These are phyloP conservation scores for Fomitopsis pinicola DNA, from an alignment of 1,284 basidiomycete species.

Conservation along the genomic window DNA sequence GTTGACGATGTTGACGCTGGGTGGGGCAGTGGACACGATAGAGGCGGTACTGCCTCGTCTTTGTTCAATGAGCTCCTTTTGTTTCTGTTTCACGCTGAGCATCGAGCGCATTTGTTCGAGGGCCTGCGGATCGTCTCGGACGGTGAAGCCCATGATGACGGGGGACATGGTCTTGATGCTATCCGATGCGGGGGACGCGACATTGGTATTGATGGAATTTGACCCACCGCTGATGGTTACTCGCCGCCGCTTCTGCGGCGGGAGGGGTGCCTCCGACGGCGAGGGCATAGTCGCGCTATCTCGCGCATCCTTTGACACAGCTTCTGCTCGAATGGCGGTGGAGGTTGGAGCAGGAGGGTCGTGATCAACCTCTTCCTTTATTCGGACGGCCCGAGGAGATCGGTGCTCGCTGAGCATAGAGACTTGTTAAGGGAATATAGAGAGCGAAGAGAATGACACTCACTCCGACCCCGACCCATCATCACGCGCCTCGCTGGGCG, in stretches of 20 bases:
- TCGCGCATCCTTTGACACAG: background rate
- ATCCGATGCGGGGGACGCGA: constrained; percentile 36
- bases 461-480: constrained; percentile 23
- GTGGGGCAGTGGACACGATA: constrained; percentile 20
- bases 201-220: constrained; percentile 50
- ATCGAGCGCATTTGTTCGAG: constrained; percentile 62
- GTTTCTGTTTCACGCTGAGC: constrained; percentile 62
- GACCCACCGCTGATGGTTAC: constrained; percentile 62
- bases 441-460: constrained; percentile 30
- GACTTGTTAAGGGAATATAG: constrained; percentile 19
- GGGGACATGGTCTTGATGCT: constrained; percentile 59
- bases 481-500: constrained; percentile 14
- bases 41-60: constrained; percentile 54
- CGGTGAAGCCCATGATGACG: constrained; percentile 57
- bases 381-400: constrained; percentile 43
- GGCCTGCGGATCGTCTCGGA: constrained; percentile 53
- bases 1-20: constrained; percentile 23
- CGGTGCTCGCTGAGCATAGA: constrained; percentile 31
- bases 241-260: constrained; percentile 67
- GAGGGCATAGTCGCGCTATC: constrained; percentile 10
- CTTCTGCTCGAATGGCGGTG: constrained; percentile 20
- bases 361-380: constrained; percentile 61
- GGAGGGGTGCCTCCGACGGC: constrained; percentile 38
- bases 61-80: constrained; percentile 66
- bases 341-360: constrained; percentile 36